Percentiles rank a stretch among this genome's conserved stretches.
Evolutionary conservation across 2,329 filamentous ascomycete genomes (phyloP).

Genomic region (Alternaria infectoria): DNA sequence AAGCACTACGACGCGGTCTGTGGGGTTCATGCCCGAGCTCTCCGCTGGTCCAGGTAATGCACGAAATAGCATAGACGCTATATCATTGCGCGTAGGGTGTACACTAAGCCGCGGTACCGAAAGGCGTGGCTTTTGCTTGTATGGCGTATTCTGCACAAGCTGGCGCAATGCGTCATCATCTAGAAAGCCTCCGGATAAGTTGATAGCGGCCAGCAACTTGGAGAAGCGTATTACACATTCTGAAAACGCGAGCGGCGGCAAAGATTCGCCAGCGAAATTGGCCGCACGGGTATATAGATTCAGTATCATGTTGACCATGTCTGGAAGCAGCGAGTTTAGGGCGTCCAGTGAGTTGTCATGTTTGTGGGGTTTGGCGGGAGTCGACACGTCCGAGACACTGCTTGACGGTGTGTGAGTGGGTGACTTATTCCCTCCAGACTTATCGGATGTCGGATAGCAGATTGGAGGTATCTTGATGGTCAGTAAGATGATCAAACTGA

Average conservation of each 20-base stretch:
- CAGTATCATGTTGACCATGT: constrained; percentile 76
- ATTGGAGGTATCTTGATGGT: constrained; percentile 58
- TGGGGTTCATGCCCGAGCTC: constrained; percentile 68
- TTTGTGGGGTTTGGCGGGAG: constrained; percentile 52
- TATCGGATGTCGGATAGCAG: constrained; percentile 59
- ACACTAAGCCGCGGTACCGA: constrained; percentile 44
- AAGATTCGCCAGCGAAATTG: constrained; percentile 67
- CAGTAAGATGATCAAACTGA: background rate
- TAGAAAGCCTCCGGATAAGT: constrained; percentile 69
- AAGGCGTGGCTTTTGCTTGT: constrained; percentile 51
- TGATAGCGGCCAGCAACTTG: constrained; percentile 71
- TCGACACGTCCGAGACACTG: constrained; percentile 47
- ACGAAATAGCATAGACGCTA: constrained; percentile 46
- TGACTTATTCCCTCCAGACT: constrained; percentile 52
- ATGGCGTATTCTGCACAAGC: constrained; percentile 51
- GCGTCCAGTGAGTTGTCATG: constrained; percentile 52
- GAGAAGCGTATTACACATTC: constrained; percentile 77
- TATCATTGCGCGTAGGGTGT: constrained; percentile 45
- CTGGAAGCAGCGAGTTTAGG: constrained; percentile 68
- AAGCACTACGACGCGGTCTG: constrained; percentile 79
- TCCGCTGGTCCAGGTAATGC: constrained; percentile 62
- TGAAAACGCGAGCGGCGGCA: constrained; percentile 73
- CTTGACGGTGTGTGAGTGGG: constrained; percentile 49
- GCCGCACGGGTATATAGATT: constrained; percentile 74
- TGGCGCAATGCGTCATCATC: constrained; percentile 62